Evolutionary conservation across 768 basidiomycete genomes (phyloP).

Genomic region (Podaxis sp.): DNA sequence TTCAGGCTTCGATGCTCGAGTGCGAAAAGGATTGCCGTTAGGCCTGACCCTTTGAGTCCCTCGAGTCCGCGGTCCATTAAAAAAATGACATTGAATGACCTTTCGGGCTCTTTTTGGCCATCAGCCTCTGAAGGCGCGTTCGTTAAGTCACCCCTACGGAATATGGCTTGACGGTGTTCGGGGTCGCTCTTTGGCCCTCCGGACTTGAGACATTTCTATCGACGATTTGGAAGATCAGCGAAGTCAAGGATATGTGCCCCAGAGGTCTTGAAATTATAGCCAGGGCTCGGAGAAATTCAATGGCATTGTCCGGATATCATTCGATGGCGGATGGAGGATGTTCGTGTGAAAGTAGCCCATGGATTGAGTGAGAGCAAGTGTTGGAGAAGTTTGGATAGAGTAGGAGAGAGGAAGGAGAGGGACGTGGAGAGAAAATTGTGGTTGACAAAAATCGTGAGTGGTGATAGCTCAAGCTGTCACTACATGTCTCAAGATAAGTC

Average conservation of each 20-base stretch:
- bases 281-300: neutral
- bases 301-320: neutral
- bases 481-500: neutral
- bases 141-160: neutral
- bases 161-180: conserved; percentile 6
- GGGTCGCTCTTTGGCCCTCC: conserved; percentile 4
- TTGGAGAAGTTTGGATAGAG: neutral
- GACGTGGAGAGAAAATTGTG: neutral
- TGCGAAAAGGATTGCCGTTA: neutral
- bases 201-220: neutral
- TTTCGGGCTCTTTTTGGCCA: neutral
- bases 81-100: neutral
- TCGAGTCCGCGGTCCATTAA: neutral
- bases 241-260: neutral
- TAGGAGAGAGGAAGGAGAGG: neutral
- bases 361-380: neutral
- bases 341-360: neutral
- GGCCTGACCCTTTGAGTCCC: neutral
- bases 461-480: neutral
- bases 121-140: neutral
- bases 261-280: neutral
- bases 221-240: neutral
- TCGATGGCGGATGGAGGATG: neutral
- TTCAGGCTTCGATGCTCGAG: neutral
- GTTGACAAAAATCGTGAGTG: neutral